Percentiles rank a stretch among this genome's conserved stretches.
phyloP scores from a whole-genome alignment of 805 yeast species.

The Candida peoriensis region DNA sequence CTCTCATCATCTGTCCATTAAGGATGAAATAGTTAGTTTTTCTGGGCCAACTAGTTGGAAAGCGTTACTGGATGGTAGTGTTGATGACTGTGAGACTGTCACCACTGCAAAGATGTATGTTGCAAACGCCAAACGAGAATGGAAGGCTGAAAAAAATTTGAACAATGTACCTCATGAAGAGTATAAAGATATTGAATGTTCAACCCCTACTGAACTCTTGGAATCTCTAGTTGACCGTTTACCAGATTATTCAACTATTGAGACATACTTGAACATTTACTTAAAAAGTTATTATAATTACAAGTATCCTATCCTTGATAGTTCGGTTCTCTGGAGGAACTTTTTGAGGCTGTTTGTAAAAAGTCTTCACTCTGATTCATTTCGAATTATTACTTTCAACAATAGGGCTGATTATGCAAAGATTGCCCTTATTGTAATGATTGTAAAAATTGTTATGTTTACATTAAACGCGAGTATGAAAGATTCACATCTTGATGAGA shows the following conservation, averaged over 20 bases:
- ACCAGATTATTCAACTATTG: constrained; percentile 15
- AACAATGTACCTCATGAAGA: constrained; percentile 6
- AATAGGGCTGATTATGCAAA: constrained; percentile 17
- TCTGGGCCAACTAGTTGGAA: constrained; percentile 22
- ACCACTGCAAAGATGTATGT: constrained; percentile 11
- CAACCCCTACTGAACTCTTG: constrained; percentile 11
- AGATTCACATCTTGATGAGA: constrained; percentile 8
- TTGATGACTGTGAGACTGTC: constrained; percentile 5
- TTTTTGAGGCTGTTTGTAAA: constrained; percentile 7
- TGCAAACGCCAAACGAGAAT: constrained; percentile 17
- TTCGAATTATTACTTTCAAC: constrained; percentile 5
- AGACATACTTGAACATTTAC: constrained; percentile 13
- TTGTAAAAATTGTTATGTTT: constrained; percentile 9
- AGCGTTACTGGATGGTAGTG: constrained; percentile 8
- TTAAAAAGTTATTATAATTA: constrained; percentile 14
- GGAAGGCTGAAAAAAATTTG: constrained; percentile 15
- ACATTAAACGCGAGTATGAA: constrained; percentile 5
- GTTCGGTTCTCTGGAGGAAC: neutral
- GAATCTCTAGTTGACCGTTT: constrained; percentile 11
- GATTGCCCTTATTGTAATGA: constrained; percentile 15
- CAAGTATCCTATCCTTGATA: constrained; percentile 16
- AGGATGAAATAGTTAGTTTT: constrained; percentile 10
- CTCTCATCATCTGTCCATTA: constrained; percentile 6
- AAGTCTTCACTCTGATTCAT: constrained; percentile 5
- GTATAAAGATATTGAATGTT: constrained; percentile 7